A percentile compares a stretch with the other conserved stretches of the same genome.
Conservation (phyloP, 345 rosid genomes). For the Rhodamnia argentea region DNA sequence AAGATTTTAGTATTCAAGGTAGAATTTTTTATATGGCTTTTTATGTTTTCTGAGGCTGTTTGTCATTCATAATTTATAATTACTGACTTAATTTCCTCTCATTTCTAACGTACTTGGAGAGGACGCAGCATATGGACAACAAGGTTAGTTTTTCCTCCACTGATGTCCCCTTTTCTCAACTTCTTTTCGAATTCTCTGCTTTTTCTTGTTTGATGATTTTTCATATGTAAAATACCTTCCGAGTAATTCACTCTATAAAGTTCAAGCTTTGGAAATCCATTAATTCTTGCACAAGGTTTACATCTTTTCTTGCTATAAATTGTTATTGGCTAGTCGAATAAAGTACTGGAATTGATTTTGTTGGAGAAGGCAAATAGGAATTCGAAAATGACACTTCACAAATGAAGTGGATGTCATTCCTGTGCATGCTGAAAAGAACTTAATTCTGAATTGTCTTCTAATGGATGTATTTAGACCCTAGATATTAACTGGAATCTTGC, state of each 20-base stretch:
- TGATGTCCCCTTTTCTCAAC: not conserved
- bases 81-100: constrained; percentile 13
- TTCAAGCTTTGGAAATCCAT: not conserved
- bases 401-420: not conserved
- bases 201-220: not conserved
- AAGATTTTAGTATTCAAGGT: constrained; percentile 97
- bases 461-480: not conserved
- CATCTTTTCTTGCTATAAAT: not conserved
- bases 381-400: not conserved
- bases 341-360: not conserved
- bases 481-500: not conserved
- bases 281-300: not conserved
- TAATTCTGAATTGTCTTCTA: not conserved
- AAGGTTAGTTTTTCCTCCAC: constrained; percentile 38
- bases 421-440: not conserved
- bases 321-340: not conserved
- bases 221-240: not conserved
- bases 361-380: not conserved
- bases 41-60: not conserved
- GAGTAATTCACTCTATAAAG: not conserved
- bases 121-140: constrained; percentile 65
- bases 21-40: not conserved
- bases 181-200: not conserved
- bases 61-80: not conserved
- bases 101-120: constrained; percentile 7